Evolutionary conservation across 768 basidiomycete genomes (phyloP).

Genomic region (Chlorophyllum brunneum): DNA sequence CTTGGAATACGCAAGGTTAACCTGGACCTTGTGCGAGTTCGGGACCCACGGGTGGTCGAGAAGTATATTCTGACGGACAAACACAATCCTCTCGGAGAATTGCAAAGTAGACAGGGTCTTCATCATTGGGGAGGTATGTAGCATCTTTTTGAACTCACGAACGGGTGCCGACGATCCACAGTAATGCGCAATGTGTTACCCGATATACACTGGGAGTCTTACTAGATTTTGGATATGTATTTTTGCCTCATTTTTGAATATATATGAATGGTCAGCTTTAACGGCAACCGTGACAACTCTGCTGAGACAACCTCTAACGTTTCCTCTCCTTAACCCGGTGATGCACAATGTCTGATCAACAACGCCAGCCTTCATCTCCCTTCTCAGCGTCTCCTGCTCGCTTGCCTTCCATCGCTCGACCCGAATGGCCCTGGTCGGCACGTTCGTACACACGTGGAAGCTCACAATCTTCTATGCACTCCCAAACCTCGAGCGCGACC

Average conservation of each 20-base stretch:
- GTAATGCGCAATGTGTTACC: conserved; percentile 74
- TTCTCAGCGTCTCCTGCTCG: conserved; percentile 44
- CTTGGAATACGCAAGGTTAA: conserved; percentile 54
- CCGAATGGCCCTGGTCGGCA: conserved; percentile 60
- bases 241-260: neutral
- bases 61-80: conserved; percentile 59
- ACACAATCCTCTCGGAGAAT: conserved; percentile 55
- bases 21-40: conserved; percentile 33
- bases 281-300: conserved; percentile 3
- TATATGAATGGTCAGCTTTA: neutral
- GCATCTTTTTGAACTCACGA: conserved; percentile 1
- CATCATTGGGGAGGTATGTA: conserved; percentile 75
- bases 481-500: conserved; percentile 19
- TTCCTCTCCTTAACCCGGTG: neutral
- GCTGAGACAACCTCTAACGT: neutral
- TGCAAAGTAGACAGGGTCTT: conserved; percentile 62
- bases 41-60: conserved; percentile 33
- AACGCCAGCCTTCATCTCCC: conserved; percentile 32
- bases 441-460: conserved; percentile 27
- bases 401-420: conserved; percentile 44
- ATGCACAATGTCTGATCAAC: conserved; percentile 34
- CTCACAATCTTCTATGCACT: conserved; percentile 31
- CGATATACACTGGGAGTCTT: conserved; percentile 74
- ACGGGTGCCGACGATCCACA: conserved; percentile 6
- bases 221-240: conserved; percentile 30